Evolutionary conservation across 2,329 filamentous ascomycete genomes (phyloP).

Genomic region (Nemania abortiva): DNA sequence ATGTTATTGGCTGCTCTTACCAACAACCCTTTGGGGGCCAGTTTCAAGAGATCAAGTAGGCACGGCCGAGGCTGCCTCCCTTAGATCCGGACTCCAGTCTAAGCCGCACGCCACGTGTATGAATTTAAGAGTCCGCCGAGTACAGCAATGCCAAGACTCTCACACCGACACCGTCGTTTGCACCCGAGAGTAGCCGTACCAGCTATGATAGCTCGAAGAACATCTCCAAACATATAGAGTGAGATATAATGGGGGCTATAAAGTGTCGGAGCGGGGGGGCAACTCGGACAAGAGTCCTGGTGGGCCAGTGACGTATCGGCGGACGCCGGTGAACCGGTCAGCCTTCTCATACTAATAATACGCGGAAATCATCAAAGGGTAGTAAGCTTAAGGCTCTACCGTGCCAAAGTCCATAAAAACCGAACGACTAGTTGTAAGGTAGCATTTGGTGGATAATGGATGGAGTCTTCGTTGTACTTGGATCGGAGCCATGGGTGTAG

Average conservation of each 20-base stretch:
- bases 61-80: slow-evolving; percentile 4
- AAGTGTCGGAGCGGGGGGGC: background rate
- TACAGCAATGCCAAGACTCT: slow-evolving; percentile 23
- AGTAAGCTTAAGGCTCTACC: slow-evolving; percentile 8
- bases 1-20: background rate
- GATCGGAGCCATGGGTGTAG: slow-evolving; percentile 21
- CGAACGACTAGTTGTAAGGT: background rate
- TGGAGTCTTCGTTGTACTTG: background rate
- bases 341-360: slow-evolving; percentile 21
- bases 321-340: background rate
- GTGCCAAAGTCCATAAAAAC: slow-evolving; percentile 6
- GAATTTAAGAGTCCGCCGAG: slow-evolving; percentile 2
- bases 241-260: background rate
- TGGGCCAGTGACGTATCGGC: background rate
- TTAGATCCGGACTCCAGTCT: background rate
- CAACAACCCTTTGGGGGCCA: slow-evolving; percentile 18
- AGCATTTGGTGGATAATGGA: slow-evolving; percentile 16
- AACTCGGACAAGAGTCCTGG: background rate
- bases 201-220: background rate
- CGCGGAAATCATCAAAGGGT: background rate
- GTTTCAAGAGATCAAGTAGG: slow-evolving; percentile 10
- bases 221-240: slow-evolving; percentile 5
- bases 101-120: slow-evolving; percentile 30
- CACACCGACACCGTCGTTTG: slow-evolving; percentile 25
- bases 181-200: background rate